Evolutionary conservation across 352 stramenopile genomes (phyloP).

Genomic region (Pythium sp.): DNA sequence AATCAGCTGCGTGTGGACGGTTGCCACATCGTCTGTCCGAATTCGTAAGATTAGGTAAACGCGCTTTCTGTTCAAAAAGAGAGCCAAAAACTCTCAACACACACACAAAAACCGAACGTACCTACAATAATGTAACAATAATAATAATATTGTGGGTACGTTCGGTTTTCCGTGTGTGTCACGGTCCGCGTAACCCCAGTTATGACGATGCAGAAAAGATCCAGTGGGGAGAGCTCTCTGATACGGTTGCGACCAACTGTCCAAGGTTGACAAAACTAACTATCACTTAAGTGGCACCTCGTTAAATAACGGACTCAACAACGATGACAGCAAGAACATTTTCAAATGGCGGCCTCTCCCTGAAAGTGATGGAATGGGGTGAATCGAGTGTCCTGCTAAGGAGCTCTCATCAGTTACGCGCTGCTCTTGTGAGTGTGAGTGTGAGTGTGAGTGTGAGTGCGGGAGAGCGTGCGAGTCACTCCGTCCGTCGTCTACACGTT

Average conservation of each 20-base stretch:
- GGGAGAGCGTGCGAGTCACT: background rate
- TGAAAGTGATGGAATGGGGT: no score
- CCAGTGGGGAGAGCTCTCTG: background rate
- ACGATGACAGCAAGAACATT: no score
- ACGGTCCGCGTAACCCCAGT: background rate
- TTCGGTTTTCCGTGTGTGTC: background rate
- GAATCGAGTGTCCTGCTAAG: no score
- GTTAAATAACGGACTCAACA: no score
- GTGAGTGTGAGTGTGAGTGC: background rate
- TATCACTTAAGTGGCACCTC: no score
- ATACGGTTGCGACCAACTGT: background rate
- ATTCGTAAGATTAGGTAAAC: constrained; percentile 1
- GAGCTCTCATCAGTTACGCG: no score
- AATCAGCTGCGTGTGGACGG: no score
- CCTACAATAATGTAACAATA: no score
- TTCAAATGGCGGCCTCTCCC: no score
- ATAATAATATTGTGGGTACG: background rate
- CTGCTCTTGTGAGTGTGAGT: background rate
- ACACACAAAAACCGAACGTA: no score
- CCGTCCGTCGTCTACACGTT: background rate
- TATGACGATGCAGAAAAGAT: constrained; percentile 2
- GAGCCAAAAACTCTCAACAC: background rate
- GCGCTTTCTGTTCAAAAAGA: background rate
- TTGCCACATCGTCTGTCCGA: background rate
- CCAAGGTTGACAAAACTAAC: background rate